Conservation (phyloP, 352 stramenopile species). For the Phytophthora colocasiae region DNA sequence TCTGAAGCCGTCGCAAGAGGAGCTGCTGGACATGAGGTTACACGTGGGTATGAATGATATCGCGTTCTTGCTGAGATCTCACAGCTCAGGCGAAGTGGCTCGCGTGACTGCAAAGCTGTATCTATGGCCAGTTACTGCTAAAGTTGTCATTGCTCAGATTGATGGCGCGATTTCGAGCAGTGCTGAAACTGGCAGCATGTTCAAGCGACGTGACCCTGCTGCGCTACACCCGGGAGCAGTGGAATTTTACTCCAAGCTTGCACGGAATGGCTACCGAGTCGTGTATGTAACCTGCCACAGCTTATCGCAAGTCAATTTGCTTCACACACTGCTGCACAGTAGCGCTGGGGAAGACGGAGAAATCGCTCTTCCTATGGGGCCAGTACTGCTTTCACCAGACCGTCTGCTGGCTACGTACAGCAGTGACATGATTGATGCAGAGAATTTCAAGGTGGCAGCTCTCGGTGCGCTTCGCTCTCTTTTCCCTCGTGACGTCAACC, state of each 20-base stretch:
- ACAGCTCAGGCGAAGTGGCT: constrained; percentile 30
- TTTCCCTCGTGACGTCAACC: constrained; percentile 80
- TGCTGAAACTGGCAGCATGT: constrained; percentile 53
- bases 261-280: constrained; percentile 75
- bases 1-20: constrained; percentile 61
- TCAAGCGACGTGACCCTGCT: constrained; percentile 46
- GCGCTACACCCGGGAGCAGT: constrained; percentile 70
- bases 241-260: constrained; percentile 76
- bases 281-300: constrained; percentile 84
- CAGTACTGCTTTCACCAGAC: constrained; percentile 75
- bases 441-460: constrained; percentile 74
- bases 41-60: constrained; percentile 73
- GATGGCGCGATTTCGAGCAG: constrained; percentile 76
- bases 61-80: constrained; percentile 59
- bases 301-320: constrained; percentile 60
- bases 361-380: constrained; percentile 68
- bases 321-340: constrained; percentile 50
- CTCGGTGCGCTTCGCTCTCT: constrained; percentile 68
- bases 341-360: constrained; percentile 18
- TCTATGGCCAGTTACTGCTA: constrained; percentile 73
- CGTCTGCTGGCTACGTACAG: constrained; percentile 51
- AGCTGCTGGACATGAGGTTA: constrained; percentile 68
- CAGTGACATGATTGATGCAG: constrained; percentile 53
- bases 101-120: constrained; percentile 69
- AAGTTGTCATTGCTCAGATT: constrained; percentile 86